phyloP scores from a whole-genome alignment of 2,329 filamentous ascomycete genomes.

The Blastomyces emzantsi region DNA sequence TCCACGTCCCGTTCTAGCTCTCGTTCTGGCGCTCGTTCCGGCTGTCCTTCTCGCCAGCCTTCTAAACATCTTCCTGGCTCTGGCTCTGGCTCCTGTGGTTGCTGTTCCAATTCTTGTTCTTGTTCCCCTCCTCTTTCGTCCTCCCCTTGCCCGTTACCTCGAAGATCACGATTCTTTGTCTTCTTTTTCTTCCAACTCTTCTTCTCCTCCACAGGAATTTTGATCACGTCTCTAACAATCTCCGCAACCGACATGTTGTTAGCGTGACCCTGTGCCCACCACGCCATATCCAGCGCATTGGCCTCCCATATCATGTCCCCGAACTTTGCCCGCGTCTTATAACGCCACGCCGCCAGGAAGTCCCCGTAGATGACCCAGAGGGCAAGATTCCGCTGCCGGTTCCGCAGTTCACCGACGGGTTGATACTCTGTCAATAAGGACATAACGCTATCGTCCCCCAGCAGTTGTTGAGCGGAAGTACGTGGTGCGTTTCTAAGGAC shows the following conservation, averaged over 20 bases:
- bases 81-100: not conserved
- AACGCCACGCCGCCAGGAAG: slow-evolving; percentile 20
- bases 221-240: slow-evolving; percentile 27
- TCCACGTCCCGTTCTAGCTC: not conserved
- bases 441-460: not conserved
- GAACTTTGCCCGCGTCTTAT: slow-evolving; percentile 21
- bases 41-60: no score
- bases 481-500: slow-evolving; percentile 1
- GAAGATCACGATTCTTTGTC: not conserved
- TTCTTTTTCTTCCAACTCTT: not conserved
- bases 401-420: slow-evolving; percentile 18
- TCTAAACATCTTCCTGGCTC: no score
- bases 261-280: slow-evolving; percentile 14
- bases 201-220: slow-evolving; percentile 19
- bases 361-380: slow-evolving; percentile 25
- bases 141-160: not conserved
- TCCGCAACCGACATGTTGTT: slow-evolving; percentile 1
- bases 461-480: not conserved
- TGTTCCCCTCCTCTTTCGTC: slow-evolving; percentile 57
- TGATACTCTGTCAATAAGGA: slow-evolving; percentile 20
- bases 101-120: not conserved
- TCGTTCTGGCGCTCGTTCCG: not conserved
- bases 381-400: slow-evolving; percentile 23
- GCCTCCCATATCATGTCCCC: slow-evolving; percentile 31
- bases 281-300: slow-evolving; percentile 25